A percentile compares a stretch with the other conserved stretches of the same genome.
These are phyloP conservation scores for Diaporthe humulicola DNA, from an alignment of 2,329 filamentous ascomycete genomes.

Conservation along the genomic window DNA sequence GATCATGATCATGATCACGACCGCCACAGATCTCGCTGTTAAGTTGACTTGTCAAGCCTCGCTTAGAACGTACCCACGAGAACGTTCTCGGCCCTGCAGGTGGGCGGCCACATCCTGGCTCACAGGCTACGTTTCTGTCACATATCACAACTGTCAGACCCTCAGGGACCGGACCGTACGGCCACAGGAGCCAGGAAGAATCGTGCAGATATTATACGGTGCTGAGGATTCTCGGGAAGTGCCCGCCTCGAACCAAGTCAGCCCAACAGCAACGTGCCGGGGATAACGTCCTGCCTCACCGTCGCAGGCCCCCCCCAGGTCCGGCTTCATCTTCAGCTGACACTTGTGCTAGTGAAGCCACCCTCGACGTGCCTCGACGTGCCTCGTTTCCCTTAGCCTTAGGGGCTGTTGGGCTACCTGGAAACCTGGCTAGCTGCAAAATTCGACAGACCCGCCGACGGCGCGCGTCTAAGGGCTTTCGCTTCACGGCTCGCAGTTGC, in stretches of 20 bases:
- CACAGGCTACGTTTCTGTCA: background rate
- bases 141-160: slow-evolving; percentile 30
- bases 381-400: background rate
- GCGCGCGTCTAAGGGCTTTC: background rate
- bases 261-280: background rate
- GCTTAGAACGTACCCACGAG: slow-evolving; percentile 10
- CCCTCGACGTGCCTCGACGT: background rate
- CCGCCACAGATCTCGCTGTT: slow-evolving; percentile 16
- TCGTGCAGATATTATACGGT: slow-evolving; percentile 17
- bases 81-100: slow-evolving; percentile 18
- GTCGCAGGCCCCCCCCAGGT: slow-evolving; percentile 17
- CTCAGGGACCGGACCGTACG: background rate
- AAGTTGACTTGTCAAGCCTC: slow-evolving; percentile 19
- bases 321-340: slow-evolving; percentile 38
- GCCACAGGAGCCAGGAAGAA: background rate
- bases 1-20: background rate
- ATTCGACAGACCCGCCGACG: slow-evolving; percentile 21
- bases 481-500: slow-evolving; percentile 17
- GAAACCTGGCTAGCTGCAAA: background rate
- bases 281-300: background rate
- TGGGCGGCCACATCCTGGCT: slow-evolving; percentile 17
- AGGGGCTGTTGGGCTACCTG: too few species aligned
- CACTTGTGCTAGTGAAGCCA: slow-evolving; percentile 33
- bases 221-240: slow-evolving; percentile 17
- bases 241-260: slow-evolving; percentile 8